Percentiles rank a stretch among this genome's conserved stretches.
These are phyloP conservation scores for Neurospora sp. DNA, from an alignment of 495 filamentous ascomycete species.

Conservation along the genomic window DNA sequence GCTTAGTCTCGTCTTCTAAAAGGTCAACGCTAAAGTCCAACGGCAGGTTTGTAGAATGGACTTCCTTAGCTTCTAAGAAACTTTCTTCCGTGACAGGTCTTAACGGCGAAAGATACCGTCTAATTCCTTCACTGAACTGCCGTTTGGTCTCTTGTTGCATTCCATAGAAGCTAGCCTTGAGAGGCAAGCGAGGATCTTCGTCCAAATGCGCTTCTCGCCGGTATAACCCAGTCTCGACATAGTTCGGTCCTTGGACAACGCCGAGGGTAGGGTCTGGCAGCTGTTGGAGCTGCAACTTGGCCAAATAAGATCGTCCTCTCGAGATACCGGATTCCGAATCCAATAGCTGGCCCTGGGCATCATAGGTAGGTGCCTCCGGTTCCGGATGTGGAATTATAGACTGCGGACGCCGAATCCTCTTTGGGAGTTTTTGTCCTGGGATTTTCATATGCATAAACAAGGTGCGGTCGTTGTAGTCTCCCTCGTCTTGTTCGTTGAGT, in stretches of 20 bases:
- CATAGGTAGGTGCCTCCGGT: slow-evolving; percentile 23
- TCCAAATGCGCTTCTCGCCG: slow-evolving; percentile 30
- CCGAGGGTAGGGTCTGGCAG: slow-evolving; percentile 30
- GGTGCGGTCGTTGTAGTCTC: slow-evolving; percentile 2
- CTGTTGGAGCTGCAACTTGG: slow-evolving; percentile 16
- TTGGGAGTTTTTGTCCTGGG: slow-evolving; percentile 5
- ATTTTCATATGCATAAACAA: slow-evolving; percentile 14
- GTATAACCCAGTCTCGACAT: slow-evolving; percentile 27
- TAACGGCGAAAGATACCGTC: background rate
- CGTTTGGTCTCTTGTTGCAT: slow-evolving; percentile 16
- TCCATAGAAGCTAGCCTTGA: slow-evolving; percentile 20
- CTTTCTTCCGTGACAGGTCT: background rate
- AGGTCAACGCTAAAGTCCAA: slow-evolving; percentile 18
- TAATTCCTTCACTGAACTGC: background rate
- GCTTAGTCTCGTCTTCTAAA: slow-evolving; percentile 8
- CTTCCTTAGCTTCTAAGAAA: background rate
- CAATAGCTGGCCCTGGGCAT: slow-evolving; percentile 8
- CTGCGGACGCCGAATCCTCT: slow-evolving; percentile 27
- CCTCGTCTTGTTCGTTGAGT: slow-evolving; percentile 27
- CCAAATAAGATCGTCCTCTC: slow-evolving; percentile 19
- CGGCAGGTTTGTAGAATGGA: slow-evolving; percentile 14
- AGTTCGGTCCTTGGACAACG: slow-evolving; percentile 36
- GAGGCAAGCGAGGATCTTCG: slow-evolving; percentile 19
- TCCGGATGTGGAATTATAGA: slow-evolving; percentile 36
- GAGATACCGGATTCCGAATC: slow-evolving; percentile 11